phyloP scores from a whole-genome alignment of 345 rosid species.

The Brassica nigra region DNA sequence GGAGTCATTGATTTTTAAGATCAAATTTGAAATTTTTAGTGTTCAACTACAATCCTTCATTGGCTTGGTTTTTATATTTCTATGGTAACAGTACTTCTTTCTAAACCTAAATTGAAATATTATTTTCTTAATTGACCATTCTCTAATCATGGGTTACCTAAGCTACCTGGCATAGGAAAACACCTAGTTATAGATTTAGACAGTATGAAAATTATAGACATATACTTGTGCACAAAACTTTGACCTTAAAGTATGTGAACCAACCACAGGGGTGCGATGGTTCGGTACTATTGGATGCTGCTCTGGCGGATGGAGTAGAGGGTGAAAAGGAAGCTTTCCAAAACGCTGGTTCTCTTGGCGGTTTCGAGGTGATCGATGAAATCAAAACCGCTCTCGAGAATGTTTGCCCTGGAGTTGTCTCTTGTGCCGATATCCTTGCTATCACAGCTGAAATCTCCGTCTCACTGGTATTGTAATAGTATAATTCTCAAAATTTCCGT shows the following conservation, averaged over 20 bases:
- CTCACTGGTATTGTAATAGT: constrained; percentile 39
- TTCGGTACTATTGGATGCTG: constrained; percentile 51
- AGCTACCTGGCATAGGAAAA: neutral
- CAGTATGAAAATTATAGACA: neutral
- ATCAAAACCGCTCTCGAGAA: constrained; percentile 57
- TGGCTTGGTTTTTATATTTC: neutral
- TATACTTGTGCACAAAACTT: neutral
- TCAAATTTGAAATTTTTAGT: neutral
- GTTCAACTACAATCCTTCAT: neutral
- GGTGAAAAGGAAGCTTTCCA: constrained; percentile 46
- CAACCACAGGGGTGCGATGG: constrained; percentile 56
- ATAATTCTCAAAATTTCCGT: neutral
- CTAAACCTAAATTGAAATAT: neutral
- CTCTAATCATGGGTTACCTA: neutral
- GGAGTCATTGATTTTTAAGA: neutral
- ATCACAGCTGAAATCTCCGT: constrained; percentile 52
- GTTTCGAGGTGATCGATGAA: constrained; percentile 47
- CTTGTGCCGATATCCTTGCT: constrained; percentile 66
- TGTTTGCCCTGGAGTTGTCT: constrained; percentile 58
- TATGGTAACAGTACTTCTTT: neutral
- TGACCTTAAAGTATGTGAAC: neutral
- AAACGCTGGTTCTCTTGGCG: constrained; percentile 38
- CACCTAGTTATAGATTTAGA: neutral
- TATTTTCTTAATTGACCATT: neutral
- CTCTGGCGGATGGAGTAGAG: constrained; percentile 37